A percentile compares a stretch with the other conserved stretches of the same genome.
phyloP scores from a whole-genome alignment of 495 filamentous ascomycete species.

The Immersiella caudata region DNA sequence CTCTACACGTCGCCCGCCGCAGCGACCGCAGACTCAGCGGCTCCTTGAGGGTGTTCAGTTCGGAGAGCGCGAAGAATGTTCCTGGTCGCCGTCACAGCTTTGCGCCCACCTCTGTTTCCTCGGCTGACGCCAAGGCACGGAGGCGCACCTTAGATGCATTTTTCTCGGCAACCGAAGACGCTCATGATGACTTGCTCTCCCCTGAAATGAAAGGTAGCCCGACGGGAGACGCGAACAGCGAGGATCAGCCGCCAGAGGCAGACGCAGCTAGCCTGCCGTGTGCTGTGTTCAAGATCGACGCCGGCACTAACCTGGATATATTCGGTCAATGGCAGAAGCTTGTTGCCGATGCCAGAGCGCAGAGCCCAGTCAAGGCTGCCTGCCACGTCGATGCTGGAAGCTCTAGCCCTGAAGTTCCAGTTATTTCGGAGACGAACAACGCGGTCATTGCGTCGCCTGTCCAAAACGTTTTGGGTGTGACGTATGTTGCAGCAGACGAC shows the following conservation, averaged over 20 bases:
- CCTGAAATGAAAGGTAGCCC: background rate
- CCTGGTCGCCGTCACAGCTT: constrained; percentile 39
- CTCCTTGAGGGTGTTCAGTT: constrained; percentile 22
- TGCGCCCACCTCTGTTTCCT: background rate
- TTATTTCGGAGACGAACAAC: background rate
- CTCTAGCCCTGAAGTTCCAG: background rate
- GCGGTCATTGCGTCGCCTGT: constrained; percentile 8
- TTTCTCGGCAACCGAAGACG: background rate
- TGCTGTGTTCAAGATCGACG: constrained; percentile 30
- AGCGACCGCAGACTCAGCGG: constrained; percentile 32
- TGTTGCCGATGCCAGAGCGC: background rate
- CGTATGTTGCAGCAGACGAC: constrained; percentile 8
- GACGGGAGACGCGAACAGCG: background rate
- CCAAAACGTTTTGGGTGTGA: background rate
- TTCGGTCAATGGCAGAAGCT: constrained; percentile 26
- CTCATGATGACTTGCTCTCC: background rate
- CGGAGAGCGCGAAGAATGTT: constrained; percentile 21
- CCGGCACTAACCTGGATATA: constrained; percentile 36
- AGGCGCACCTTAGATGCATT: constrained; percentile 30
- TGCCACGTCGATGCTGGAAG: background rate
- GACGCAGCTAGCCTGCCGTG: background rate
- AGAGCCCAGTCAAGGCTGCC: background rate
- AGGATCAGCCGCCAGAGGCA: too few species aligned
- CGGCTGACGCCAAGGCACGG: constrained; percentile 17
- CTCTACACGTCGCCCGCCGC: constrained; percentile 33